phyloP scores from a whole-genome alignment of 2,329 filamentous ascomycete genomes.

The Colletotrichum karsti region DNA sequence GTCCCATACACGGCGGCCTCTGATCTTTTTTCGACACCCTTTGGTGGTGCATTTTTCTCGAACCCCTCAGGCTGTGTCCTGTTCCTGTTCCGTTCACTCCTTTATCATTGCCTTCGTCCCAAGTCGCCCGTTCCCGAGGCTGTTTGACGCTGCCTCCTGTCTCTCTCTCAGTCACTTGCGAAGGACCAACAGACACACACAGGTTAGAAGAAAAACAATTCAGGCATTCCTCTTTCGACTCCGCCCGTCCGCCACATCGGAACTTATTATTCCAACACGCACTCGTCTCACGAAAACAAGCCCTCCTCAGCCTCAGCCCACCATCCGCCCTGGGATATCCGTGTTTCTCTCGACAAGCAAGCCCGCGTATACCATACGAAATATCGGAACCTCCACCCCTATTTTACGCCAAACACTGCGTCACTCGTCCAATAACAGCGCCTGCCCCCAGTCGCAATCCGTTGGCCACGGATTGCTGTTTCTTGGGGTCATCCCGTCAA shows the following conservation, averaged over 20 bases:
- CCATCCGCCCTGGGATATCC: slow-evolving; percentile 14
- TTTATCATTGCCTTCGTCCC: neutral
- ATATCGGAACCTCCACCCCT: slow-evolving; percentile 15
- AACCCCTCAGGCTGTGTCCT: slow-evolving; percentile 16
- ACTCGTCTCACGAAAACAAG: slow-evolving; percentile 1
- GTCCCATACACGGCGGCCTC: slow-evolving; percentile 18
- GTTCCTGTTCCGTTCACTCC: slow-evolving; percentile 22
- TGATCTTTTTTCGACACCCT: neutral
- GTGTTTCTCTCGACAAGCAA: slow-evolving; percentile 14
- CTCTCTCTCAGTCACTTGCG: slow-evolving; percentile 3
- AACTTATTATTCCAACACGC: slow-evolving; percentile 1
- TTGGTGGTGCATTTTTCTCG: neutral
- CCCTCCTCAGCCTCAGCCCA: neutral
- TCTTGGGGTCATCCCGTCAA: slow-evolving; percentile 19
- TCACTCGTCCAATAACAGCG: neutral
- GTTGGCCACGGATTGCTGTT: slow-evolving; percentile 16
- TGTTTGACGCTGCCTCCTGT: slow-evolving; percentile 14
- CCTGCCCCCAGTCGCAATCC: neutral
- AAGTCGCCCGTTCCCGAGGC: slow-evolving; percentile 14
- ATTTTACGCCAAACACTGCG: slow-evolving; percentile 8
- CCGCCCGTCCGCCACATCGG: slow-evolving; percentile 1
- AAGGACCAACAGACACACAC: neutral
- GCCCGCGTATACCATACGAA: neutral
- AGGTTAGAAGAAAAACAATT: neutral
- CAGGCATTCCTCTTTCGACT: slow-evolving; percentile 17